Evolutionary conservation across 768 basidiomycete species (phyloP).

Genomic region (Panaeolus cyanescens): DNA sequence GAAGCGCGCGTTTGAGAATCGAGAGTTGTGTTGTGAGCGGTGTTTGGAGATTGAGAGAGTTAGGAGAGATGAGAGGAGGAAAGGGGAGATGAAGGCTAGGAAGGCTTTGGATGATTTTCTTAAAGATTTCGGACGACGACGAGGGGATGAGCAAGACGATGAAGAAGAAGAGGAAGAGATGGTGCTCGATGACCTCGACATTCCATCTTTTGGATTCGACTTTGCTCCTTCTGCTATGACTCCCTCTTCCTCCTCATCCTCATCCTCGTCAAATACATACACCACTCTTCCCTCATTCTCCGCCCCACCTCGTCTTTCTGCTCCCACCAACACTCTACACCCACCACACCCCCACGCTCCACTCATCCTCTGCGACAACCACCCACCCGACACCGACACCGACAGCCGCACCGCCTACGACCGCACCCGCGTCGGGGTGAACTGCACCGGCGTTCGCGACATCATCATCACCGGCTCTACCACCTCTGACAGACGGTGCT

Average conservation of each 20-base stretch:
- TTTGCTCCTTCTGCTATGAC: neutral
- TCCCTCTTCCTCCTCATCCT: neutral
- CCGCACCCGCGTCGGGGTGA: constrained; percentile 18
- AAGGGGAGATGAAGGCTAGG: constrained; percentile 12
- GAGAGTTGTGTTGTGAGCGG: neutral
- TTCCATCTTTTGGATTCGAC: neutral
- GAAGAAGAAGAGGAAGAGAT: constrained; percentile 26
- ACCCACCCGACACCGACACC: constrained; percentile 17
- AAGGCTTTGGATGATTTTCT: constrained; percentile 13
- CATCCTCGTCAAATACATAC: neutral
- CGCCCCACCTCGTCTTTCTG: neutral
- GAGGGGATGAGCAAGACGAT: constrained; percentile 18
- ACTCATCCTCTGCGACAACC: constrained; percentile 7
- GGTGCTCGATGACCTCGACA: constrained; percentile 2
- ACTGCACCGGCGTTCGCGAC: constrained; percentile 60
- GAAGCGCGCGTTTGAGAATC: neutral
- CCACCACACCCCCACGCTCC: neutral
- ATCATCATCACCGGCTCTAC: constrained; percentile 65
- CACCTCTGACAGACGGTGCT: constrained; percentile 16
- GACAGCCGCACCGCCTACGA: no score
- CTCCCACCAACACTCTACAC: neutral
- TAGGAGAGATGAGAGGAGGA: constrained; percentile 7
- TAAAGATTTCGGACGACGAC: constrained; percentile 20
- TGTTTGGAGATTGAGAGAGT: constrained; percentile 3
- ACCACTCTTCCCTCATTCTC: neutral